Conservation (phyloP, 2,329 filamentous ascomycete species). For the Aspergillus tanneri region DNA sequence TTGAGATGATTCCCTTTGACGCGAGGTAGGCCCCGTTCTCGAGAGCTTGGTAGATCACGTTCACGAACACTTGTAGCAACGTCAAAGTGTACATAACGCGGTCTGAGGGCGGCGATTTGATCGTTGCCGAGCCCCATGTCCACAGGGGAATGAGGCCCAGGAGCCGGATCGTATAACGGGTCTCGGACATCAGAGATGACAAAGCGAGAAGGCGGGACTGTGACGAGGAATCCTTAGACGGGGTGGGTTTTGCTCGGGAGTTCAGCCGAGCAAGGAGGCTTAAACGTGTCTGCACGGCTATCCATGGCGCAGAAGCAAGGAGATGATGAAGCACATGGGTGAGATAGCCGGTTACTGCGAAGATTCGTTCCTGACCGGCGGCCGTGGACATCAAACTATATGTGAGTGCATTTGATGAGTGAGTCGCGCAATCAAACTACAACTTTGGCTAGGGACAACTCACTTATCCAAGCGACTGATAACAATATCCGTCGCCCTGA, state of each 20-base stretch:
- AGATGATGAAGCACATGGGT: constrained; percentile 62
- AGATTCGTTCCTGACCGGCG: constrained; percentile 66
- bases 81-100: constrained; percentile 54
- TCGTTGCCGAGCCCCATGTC: constrained; percentile 69
- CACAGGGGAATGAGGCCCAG: constrained; percentile 71
- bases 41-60: constrained; percentile 70
- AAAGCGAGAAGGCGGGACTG: constrained; percentile 52
- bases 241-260: constrained; percentile 9
- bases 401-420: constrained; percentile 6
- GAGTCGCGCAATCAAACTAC: too few relatives aligned
- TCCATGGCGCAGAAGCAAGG: constrained; percentile 53
- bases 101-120: constrained; percentile 48
- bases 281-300: constrained; percentile 45
- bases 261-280: constrained; percentile 41
- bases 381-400: constrained; percentile 65
- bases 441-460: constrained; percentile 5
- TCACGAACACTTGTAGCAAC: constrained; percentile 66
- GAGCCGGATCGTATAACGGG: constrained; percentile 55
- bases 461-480: constrained; percentile 34
- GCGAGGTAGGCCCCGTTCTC: constrained; percentile 83
- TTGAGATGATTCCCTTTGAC: constrained; percentile 66
- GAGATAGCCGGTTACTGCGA: constrained; percentile 68
- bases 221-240: constrained; percentile 28
- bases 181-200: constrained; percentile 50
- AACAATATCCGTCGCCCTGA: constrained; percentile 29